Evolutionary conservation across 108 stramenopile genomes (phyloP), one percentile per base, ranked within the genome.

Genomic region (Skeletonema tropicum): DNA sequence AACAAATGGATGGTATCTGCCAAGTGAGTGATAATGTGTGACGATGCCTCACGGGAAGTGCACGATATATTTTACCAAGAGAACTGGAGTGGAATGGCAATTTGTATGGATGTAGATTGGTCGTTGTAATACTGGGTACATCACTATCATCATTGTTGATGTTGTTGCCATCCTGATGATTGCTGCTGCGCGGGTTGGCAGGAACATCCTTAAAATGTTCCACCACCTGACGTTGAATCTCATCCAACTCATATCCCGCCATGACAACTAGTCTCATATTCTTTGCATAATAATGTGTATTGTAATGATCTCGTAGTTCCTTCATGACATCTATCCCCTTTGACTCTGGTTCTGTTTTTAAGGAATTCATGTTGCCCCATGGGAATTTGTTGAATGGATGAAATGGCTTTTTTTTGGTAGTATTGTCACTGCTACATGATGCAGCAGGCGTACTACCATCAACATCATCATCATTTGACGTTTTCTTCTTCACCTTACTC

Each of bases 221-320:
- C 49, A 86, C 68, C 23, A 93, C 93, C 10, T 79, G 83, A 7
- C 78, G 64, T 85, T 96, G 80, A 48, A 96, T 74, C 23, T 85
- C 82, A 49, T 94, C 92, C 32, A 96, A 70, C 6, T 92, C 77
- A 74, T 92, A 96, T n/a, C 87, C 95, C 10, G 92, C 92, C 75
- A 93, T 82, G n/a, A 97, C 88, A 0, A 86, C 89, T 52, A 97
- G 76, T 58, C 89, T 71, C 96, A 97, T 97, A 66, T 94, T 95
- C 29, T 77, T 71, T 10, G 93, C 96, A 72, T 88, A 92, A 45
- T 97, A 95, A 61, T 97, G 85, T 65, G 84, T 63, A 52, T 92
- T 76, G 80, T 90, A 96, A 79, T 89, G 91, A 14, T 83, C 60
- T 31, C 93, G 55, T 49, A 96, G 45, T 68, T 86, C 85, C 19